A percentile compares a stretch with the other conserved stretches of the same genome.
phyloP scores from a whole-genome alignment of 306 rosid species.

The Canavalia ensiformis region DNA sequence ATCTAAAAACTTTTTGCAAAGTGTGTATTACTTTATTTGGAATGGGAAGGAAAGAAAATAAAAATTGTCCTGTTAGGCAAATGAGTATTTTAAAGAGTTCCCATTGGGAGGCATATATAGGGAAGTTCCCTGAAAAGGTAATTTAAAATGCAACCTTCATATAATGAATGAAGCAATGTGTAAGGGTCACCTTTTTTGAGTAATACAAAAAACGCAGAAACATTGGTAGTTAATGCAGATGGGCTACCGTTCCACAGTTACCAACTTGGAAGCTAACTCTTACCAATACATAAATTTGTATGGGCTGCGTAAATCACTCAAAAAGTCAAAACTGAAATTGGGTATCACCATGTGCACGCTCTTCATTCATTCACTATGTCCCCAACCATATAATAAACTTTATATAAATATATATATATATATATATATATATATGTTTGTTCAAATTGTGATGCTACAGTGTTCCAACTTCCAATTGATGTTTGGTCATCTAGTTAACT shows the following conservation, averaged over 20 bases:
- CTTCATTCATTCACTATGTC: slow-evolving; percentile 24
- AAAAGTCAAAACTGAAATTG: slow-evolving; percentile 61
- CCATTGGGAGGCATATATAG: neutral
- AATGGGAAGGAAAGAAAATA: too few relatives aligned
- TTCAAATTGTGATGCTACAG: neutral
- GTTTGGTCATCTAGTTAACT: slow-evolving; percentile 45
- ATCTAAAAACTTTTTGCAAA: too few relatives aligned
- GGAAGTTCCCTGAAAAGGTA: neutral
- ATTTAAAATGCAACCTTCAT: neutral
- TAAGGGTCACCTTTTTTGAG: neutral
- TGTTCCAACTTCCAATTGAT: neutral
- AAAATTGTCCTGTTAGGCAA: slow-evolving; percentile 11
- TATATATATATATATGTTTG: too few relatives aligned
- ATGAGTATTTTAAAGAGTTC: slow-evolving; percentile 1
- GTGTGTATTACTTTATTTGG: too few relatives aligned
- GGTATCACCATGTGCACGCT: slow-evolving; percentile 39
- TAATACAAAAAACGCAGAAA: slow-evolving; percentile 8
- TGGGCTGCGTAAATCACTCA: slow-evolving; percentile 4
- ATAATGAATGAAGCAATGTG: neutral
- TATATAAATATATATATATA: too few relatives aligned
- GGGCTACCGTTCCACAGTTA: slow-evolving; percentile 60
- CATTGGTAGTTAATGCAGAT: slow-evolving; percentile 64
- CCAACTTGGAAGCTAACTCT: slow-evolving; percentile 71
- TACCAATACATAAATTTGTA: slow-evolving; percentile 43
- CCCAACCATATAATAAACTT: neutral